These are phyloP conservation scores for Colletotrichum australisinense DNA, from an alignment of 2,329 filamentous ascomycete species.

Conservation along the genomic window DNA sequence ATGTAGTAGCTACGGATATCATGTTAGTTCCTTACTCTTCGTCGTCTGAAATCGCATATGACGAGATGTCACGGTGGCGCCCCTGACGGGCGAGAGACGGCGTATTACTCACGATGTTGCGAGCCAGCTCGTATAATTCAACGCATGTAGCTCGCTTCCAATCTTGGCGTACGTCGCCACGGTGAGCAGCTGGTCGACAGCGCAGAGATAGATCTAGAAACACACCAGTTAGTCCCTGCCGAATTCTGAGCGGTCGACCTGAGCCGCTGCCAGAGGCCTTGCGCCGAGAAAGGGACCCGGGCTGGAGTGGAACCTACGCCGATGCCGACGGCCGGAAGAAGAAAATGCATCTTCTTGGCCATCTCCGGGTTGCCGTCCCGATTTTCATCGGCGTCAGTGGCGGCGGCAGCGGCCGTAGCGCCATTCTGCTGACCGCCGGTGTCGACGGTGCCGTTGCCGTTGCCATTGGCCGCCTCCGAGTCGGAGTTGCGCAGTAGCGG, in stretches of 20 bases:
- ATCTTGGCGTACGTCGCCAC: slow-evolving; percentile 84
- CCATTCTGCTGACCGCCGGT: slow-evolving; percentile 13
- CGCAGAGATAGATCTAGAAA: slow-evolving; percentile 74
- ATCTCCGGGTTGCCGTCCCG: slow-evolving; percentile 42
- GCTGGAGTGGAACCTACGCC: slow-evolving; percentile 41
- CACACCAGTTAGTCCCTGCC: not conserved
- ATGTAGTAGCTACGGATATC: slow-evolving; percentile 70
- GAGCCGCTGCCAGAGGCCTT: not conserved
- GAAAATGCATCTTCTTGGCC: slow-evolving; percentile 50
- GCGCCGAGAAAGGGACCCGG: not conserved
- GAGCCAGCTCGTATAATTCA: slow-evolving; percentile 83
- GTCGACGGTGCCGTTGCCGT: slow-evolving; percentile 2
- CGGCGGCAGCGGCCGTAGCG: slow-evolving; percentile 20
- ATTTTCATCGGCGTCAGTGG: slow-evolving; percentile 11
- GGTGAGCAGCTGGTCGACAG: slow-evolving; percentile 81
- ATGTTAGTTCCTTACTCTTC: not conserved
- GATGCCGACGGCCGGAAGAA: slow-evolving; percentile 52
- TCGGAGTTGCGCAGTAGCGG: slow-evolving; percentile 40
- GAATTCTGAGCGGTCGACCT: not conserved
- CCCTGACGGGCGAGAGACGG: too few species aligned
- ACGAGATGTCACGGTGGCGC: too few species aligned
- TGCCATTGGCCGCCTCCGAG: slow-evolving; percentile 21
- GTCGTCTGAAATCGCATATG: too few species aligned
- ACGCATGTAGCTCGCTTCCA: slow-evolving; percentile 78
- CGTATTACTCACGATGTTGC: slow-evolving; percentile 56